phyloP scores from a whole-genome alignment of 345 rosid genomes.

The Leavenworthia alabamica region DNA sequence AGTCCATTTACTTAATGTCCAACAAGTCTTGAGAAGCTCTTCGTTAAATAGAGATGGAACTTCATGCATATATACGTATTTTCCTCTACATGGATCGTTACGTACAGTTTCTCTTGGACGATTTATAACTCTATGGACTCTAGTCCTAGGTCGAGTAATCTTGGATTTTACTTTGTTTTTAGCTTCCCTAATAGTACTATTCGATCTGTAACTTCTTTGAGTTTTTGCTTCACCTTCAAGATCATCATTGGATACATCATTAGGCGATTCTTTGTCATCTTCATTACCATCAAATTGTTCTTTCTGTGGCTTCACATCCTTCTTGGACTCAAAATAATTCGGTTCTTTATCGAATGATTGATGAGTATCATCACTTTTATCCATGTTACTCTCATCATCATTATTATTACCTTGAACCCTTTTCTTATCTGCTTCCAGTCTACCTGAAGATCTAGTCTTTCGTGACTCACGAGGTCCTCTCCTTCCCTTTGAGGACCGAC shows the following conservation, averaged over 20 bases:
- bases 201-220: neutral
- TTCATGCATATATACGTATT: conserved; percentile 49
- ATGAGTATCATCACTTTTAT: neutral
- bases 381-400: neutral
- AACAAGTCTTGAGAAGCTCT: conserved; percentile 59
- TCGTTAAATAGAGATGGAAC: conserved; percentile 58
- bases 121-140: neutral
- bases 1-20: conserved; percentile 47
- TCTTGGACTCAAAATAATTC: conserved; percentile 3
- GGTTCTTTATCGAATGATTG: neutral
- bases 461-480: conserved; percentile 8
- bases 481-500: neutral
- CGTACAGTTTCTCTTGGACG: conserved; percentile 14
- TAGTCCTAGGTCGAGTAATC: conserved; percentile 1
- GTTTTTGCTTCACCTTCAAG: conserved; percentile 2
- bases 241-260: neutral
- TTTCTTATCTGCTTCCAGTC: conserved; percentile 6
- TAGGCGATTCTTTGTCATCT: neutral
- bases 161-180: neutral
- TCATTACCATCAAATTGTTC: neutral
- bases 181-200: neutral
- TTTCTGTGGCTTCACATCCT: conserved; percentile 1
- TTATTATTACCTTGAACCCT: neutral
- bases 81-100: conserved; percentile 40
- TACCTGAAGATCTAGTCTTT: conserved; percentile 19